Conservation (phyloP, 176 grass and related monocot species). For the Musa acuminata region DNA sequence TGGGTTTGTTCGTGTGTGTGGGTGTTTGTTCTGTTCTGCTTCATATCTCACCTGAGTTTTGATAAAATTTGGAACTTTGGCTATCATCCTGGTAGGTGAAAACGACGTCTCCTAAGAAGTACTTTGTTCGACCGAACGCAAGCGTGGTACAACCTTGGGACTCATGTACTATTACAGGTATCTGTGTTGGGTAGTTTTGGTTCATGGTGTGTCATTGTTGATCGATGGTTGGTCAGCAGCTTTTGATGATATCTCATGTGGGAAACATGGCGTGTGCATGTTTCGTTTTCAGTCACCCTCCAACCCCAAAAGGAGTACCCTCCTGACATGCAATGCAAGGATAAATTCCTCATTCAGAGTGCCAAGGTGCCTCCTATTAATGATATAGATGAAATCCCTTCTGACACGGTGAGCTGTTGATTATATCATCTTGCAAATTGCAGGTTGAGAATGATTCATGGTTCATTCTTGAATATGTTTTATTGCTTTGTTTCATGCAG, state of each 20-base stretch:
- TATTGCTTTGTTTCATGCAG: conserved; percentile 18
- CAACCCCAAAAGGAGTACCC: conserved; percentile 83
- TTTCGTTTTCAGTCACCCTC: conserved; percentile 48
- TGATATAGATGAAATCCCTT: conserved; percentile 76
- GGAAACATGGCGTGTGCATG: no score
- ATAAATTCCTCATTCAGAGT: conserved; percentile 97
- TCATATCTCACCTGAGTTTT: conserved; percentile 16
- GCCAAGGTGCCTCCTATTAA: conserved; percentile 61
- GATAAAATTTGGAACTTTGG: conserved; percentile 15
- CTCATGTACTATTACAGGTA: conserved; percentile 85
- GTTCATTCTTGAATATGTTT: neutral
- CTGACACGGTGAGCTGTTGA: conserved; percentile 52
- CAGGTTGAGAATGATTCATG: neutral
- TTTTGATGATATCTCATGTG: no score
- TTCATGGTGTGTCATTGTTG: neutral
- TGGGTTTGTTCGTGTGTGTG: conserved; percentile 1
- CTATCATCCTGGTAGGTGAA: conserved; percentile 49
- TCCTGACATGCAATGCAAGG: conserved; percentile 83
- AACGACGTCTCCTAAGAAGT: conserved; percentile 95
- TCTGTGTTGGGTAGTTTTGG: neutral
- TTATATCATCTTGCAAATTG: neutral
- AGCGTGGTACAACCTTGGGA: conserved; percentile 91
- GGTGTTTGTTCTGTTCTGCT: conserved; percentile 9
- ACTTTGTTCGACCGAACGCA: conserved; percentile 89
- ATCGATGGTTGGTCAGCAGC: neutral